Evolutionary conservation across 257 asterid genomes (phyloP).

Genomic region (Schizonepeta tenuifolia): DNA sequence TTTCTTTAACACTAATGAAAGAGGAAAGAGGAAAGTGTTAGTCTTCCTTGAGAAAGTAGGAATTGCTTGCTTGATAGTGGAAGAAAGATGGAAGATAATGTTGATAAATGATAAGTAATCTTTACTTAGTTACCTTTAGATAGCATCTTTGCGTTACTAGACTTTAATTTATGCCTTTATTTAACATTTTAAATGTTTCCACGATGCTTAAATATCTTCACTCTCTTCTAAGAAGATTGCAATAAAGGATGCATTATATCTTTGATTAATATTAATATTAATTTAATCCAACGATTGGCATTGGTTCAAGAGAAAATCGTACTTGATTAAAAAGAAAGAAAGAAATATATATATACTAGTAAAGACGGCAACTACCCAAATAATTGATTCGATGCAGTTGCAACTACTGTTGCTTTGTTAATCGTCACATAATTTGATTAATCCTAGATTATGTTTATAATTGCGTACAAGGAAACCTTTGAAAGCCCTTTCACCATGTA

Average conservation of each 20-base stretch:
- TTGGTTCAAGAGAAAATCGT: constrained; percentile 23
- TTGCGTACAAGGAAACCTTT: constrained; percentile 38
- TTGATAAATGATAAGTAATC: constrained; percentile 31
- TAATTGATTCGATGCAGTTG: constrained; percentile 37
- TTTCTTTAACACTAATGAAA: constrained; percentile 1
- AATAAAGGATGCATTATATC: constrained; percentile 22
- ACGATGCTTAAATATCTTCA: constrained; percentile 45
- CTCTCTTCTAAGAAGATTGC: constrained; percentile 44
- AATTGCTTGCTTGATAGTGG: not conserved
- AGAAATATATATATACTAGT: not conserved
- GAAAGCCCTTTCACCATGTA: constrained; percentile 11
- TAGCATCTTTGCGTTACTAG: constrained; percentile 35
- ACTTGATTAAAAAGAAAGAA: constrained; percentile 24
- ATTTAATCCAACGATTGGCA: constrained; percentile 12
- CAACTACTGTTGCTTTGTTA: constrained; percentile 34
- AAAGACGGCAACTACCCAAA: constrained; percentile 23
- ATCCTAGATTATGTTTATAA: constrained; percentile 23
- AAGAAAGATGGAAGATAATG: constrained; percentile 13
- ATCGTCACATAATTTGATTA: constrained; percentile 24
- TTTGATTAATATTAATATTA: constrained; percentile 17
- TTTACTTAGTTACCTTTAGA: constrained; percentile 33
- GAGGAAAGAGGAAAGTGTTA: constrained; percentile 27
- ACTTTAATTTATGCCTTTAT: constrained; percentile 29
- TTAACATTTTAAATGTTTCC: constrained; percentile 30
- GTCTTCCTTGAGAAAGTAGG: constrained; percentile 27